Base-by-base conservation (phyloP, 352 stramenopile species). In the Phytophthora pistaciae region DNA sequence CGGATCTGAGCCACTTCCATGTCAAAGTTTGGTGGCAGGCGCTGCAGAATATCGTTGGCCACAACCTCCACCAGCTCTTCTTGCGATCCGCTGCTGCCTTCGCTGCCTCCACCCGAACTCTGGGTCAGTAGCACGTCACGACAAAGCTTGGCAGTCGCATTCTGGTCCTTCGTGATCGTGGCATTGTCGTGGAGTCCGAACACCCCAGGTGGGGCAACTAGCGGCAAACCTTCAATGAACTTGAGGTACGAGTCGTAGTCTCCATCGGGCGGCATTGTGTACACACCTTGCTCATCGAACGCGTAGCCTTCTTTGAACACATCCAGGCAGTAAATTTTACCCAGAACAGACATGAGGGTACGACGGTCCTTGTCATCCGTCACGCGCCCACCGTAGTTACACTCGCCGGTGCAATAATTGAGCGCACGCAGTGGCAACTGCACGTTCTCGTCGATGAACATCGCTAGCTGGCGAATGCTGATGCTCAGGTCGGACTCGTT, bases 161-260 rank as follows among this genome's bases (percentile, higher is more conserved):
- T 98, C 68, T 98, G 89, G 29, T 98, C 93, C 75, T 97, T 97
- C 5, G 95, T 98, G 72, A 98, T 98, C 21, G 88, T 98, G 5
- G 94, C 95, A 57, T 98, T 98, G 55, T 97, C 94, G 64, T 98
- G 92, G 14, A 98, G 76, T 1, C 94, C 94, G 76, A 98, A 98
- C 1, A 98, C 93, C 8, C 96, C 92, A 18, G 96, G 95, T 16
- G 92, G 83, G 3, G 92, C 92, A 4, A 92, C 92, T 40, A 96
- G 80, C 2, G 95, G 95, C 21, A 98, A 83, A 18, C 44, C 61
- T 71, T 99, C 94, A 56, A 95, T 93, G 68, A 91, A 96, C 55
- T 82, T 87, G 23, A 94, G 61, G 56, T 94, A 95, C 56, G 82
- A 80, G 10, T 94, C 88, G 59, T 95, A 93, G 20, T 83, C 74